Percentiles rank a stretch among this genome's conserved stretches.
These are phyloP conservation scores for Russula griseocarnosa DNA, from an alignment of 768 basidiomycete genomes.

Conservation along the genomic window DNA sequence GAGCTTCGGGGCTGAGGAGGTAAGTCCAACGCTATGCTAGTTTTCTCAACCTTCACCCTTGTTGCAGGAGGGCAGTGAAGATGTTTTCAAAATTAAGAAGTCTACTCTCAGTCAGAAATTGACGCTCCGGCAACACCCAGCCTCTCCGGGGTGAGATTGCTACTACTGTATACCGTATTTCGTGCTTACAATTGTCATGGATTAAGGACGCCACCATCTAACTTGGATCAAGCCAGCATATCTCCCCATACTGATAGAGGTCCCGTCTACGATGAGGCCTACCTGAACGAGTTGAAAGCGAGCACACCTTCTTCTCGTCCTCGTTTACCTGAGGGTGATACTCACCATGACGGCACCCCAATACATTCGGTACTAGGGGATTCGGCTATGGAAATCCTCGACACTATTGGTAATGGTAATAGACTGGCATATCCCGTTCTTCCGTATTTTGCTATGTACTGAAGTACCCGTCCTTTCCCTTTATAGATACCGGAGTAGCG, in stretches of 20 bases:
- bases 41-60: constrained; percentile 17
- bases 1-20: constrained; percentile 75
- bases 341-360: constrained; percentile 50
- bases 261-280: constrained; percentile 66
- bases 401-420: constrained; percentile 20
- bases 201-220: constrained; percentile 6
- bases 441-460: constrained; percentile 32
- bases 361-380: constrained; percentile 37
- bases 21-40: constrained; percentile 32
- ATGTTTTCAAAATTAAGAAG: constrained; percentile 77
- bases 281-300: constrained; percentile 75
- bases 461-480: not conserved
- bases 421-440: not conserved
- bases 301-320: constrained; percentile 60
- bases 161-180: constrained; percentile 5
- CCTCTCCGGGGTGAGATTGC: constrained; percentile 31
- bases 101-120: constrained; percentile 69
- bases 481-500: constrained; percentile 40
- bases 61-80: constrained; percentile 53
- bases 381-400: constrained; percentile 4
- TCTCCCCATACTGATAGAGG: constrained; percentile 42
- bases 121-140: constrained; percentile 50
- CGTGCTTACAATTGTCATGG: constrained; percentile 4
- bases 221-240: constrained; percentile 18
- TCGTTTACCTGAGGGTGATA: constrained; percentile 36